These are phyloP conservation scores for Glycyrrhiza uralensis DNA, from an alignment of 306 rosid genomes.

Conservation along the genomic window DNA sequence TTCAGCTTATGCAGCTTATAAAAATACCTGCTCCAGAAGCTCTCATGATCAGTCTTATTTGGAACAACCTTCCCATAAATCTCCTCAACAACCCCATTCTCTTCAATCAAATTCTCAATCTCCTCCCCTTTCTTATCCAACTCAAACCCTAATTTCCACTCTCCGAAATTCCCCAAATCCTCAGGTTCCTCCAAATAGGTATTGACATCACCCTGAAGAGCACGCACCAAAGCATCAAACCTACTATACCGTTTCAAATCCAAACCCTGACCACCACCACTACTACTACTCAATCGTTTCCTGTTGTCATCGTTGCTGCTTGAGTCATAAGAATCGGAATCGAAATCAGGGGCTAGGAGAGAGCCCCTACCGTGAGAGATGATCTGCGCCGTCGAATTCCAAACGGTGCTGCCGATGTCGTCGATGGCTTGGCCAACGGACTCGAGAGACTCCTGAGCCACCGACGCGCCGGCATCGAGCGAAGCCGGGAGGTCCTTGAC, in stretches of 20 bases:
- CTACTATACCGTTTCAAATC: conserved; percentile 71
- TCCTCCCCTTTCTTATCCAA: conserved; percentile 61
- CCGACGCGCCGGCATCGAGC: conserved; percentile 80
- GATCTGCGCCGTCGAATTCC: conserved; percentile 86
- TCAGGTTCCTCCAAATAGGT: conserved; percentile 81
- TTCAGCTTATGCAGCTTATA: conserved; percentile 65
- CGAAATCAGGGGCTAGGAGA: conserved; percentile 43
- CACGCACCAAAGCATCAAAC: conserved; percentile 61
- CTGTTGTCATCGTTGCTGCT: not conserved
- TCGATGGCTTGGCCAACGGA: conserved; percentile 93
- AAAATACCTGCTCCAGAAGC: conserved; percentile 81
- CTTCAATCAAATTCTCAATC: conserved; percentile 53
- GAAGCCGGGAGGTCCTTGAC: conserved; percentile 73
- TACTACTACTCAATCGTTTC: conserved; percentile 37
- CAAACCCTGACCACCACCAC: conserved; percentile 28
- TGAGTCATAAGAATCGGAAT: conserved; percentile 45
- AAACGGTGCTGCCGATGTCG: conserved; percentile 79
- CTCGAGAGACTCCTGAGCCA: conserved; percentile 93
- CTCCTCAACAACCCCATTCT: conserved; percentile 46
- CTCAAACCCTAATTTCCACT: conserved; percentile 72
- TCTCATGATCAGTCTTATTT: conserved; percentile 38
- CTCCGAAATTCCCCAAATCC: conserved; percentile 51
- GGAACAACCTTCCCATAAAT: conserved; percentile 68
- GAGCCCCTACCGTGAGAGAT: conserved; percentile 78
- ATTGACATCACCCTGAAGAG: conserved; percentile 61